Conservation (phyloP, 345 rosid genomes). For the Salix dunnii region DNA sequence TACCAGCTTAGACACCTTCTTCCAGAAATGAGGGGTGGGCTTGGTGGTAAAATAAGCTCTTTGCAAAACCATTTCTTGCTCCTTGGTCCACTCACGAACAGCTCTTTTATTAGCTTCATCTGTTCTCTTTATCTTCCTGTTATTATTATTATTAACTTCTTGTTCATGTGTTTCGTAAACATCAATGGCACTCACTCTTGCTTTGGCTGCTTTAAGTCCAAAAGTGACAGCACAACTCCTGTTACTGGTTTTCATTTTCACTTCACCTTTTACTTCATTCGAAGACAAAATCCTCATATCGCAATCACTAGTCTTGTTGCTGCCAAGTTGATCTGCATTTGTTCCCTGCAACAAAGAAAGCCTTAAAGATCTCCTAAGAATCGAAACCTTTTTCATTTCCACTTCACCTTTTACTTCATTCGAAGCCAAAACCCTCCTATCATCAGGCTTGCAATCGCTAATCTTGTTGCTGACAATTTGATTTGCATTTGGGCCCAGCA, state of each 20-base stretch:
- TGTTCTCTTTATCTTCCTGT: slow-evolving; percentile 16
- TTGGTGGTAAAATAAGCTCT: slow-evolving; percentile 66
- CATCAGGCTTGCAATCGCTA: neutral
- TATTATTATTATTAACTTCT: neutral
- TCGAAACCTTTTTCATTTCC: neutral
- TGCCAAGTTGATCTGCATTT: neutral
- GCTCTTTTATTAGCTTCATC: neutral
- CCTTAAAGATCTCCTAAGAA: slow-evolving; percentile 18
- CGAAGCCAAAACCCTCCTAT: neutral
- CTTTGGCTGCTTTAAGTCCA: slow-evolving; percentile 4
- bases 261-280: neutral
- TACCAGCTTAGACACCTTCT: slow-evolving; percentile 73
- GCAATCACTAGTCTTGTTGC: neutral
- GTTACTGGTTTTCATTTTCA: neutral
- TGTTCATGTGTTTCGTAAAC: neutral
- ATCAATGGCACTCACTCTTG: neutral
- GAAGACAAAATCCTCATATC: neutral
- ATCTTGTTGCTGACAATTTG: neutral
- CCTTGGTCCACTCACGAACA: slow-evolving; percentile 58
- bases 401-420: neutral
- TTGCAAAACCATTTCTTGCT: slow-evolving; percentile 66
- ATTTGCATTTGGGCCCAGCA: neutral
- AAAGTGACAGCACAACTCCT: neutral
- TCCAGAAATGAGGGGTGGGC: slow-evolving; percentile 81
- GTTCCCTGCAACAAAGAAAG: slow-evolving; percentile 9